phyloP scores from a whole-genome alignment of 1,139 yeast genomes.

The Taiozyma sp. region DNA sequence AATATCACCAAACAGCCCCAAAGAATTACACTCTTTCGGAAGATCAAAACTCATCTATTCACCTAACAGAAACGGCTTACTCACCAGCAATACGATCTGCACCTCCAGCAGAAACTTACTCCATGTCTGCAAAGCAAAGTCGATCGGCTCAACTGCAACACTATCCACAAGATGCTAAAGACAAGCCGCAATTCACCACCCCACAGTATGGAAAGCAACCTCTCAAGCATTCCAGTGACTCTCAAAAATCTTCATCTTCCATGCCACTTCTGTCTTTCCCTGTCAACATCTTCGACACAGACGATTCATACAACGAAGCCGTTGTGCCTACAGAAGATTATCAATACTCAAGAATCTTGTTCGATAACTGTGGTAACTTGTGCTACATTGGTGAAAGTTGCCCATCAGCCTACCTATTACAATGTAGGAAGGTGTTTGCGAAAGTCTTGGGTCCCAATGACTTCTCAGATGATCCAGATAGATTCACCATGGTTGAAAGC shows the following conservation, averaged over 20 bases:
- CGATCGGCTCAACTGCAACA: not conserved
- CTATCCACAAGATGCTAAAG: not conserved
- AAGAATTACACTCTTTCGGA: not conserved
- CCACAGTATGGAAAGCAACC: not conserved
- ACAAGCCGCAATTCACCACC: not conserved
- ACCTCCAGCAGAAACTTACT: not conserved
- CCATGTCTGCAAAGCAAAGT: not conserved
- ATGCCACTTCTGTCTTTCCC: conserved; percentile 16
- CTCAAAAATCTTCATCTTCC: not conserved
- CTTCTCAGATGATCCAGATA: conserved; percentile 33
- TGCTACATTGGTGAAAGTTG: conserved; percentile 33
- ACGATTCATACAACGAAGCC: conserved; percentile 11
- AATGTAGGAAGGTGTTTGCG: conserved; percentile 28
- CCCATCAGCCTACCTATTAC: conserved; percentile 29
- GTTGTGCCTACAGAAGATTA: conserved; percentile 23
- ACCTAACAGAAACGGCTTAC: conserved; percentile 1
- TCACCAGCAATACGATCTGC: conserved; percentile 3
- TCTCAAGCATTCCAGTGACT: not conserved
- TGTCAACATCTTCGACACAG: conserved; percentile 10
- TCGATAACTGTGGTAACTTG: conserved; percentile 28
- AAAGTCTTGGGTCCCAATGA: conserved; percentile 26
- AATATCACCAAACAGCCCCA: not conserved
- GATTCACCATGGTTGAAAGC: conserved; percentile 31
- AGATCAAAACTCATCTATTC: not conserved
- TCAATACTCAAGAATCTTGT: conserved; percentile 27